Evolutionary conservation across 2,329 filamentous ascomycete species (phyloP).

Genomic region (Aspergillus hiratsukae): DNA sequence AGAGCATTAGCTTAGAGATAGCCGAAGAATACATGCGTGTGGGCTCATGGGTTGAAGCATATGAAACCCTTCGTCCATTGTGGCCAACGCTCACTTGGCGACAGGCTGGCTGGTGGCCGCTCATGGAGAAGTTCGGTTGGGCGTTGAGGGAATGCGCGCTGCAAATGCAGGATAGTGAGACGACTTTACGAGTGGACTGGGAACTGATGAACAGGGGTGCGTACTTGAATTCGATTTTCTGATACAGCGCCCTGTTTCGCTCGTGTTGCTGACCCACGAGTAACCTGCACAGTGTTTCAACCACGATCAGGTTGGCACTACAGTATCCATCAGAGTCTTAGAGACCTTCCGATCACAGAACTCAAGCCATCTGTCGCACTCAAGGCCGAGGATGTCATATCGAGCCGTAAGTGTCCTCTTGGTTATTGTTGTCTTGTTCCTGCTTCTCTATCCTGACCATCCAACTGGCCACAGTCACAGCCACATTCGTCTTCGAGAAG

Average conservation of each 20-base stretch:
- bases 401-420: slow-evolving; percentile 38
- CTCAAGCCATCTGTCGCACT: slow-evolving; percentile 45
- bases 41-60: slow-evolving; percentile 48
- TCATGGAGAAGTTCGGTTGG: slow-evolving; percentile 52
- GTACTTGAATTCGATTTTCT: slow-evolving; percentile 3
- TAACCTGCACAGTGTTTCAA: slow-evolving; percentile 29
- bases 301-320: slow-evolving; percentile 35
- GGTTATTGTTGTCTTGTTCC: not conserved
- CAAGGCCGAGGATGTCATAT: slow-evolving; percentile 45
- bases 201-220: slow-evolving; percentile 46
- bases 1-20: slow-evolving; percentile 52
- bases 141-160: slow-evolving; percentile 51
- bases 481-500: slow-evolving; percentile 51
- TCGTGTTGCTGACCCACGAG: slow-evolving; percentile 1
- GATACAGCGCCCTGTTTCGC: not conserved
- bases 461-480: slow-evolving; percentile 38
- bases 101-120: slow-evolving; percentile 54
- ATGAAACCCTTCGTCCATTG: slow-evolving; percentile 48
- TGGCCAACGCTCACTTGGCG: slow-evolving; percentile 59
- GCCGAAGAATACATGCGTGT: slow-evolving; percentile 51
- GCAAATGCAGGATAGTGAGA: slow-evolving; percentile 42
- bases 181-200: slow-evolving; percentile 53
- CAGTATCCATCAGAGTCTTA: slow-evolving; percentile 46
- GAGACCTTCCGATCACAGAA: slow-evolving; percentile 32
- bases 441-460: slow-evolving; percentile 11